These are phyloP conservation scores for Iris macrosiphon DNA, from an alignment of 106 monocot genomes.

Conservation along the genomic window DNA sequence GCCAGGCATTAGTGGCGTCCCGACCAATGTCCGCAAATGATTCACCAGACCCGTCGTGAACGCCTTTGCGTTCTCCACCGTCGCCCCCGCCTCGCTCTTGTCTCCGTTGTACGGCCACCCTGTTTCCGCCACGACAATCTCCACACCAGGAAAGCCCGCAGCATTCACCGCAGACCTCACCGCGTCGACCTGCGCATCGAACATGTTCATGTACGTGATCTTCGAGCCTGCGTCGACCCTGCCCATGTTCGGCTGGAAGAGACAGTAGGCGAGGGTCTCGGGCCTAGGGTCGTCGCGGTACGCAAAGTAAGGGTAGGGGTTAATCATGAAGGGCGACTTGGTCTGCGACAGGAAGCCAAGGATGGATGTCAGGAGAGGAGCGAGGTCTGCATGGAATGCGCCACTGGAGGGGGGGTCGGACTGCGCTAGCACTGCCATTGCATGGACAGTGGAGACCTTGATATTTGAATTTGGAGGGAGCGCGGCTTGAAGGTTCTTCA, in stretches of 20 bases:
- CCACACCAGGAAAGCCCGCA: conserved; percentile 42
- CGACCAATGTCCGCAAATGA: conserved; percentile 45
- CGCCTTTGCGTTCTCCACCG: conserved; percentile 61
- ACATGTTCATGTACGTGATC: conserved; percentile 68
- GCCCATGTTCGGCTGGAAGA: conserved; percentile 61
- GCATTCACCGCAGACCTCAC: conserved; percentile 45
- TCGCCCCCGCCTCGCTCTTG: conserved; percentile 45
- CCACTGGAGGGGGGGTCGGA: conserved; percentile 58
- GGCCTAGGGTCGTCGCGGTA: conserved; percentile 50
- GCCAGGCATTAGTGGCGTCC: conserved; percentile 62
- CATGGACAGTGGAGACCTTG: conserved; percentile 50
- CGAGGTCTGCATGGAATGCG: conserved; percentile 32
- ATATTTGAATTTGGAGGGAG: conserved; percentile 27
- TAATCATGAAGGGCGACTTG: too few species aligned
- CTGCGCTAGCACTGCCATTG: conserved; percentile 51
- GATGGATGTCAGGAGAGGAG: conserved; percentile 17
- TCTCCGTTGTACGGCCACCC: conserved; percentile 83
- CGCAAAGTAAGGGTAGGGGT: conserved; percentile 80
- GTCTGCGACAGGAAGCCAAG: conserved; percentile 21
- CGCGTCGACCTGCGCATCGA: conserved; percentile 75
- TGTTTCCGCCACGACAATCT: conserved; percentile 79
- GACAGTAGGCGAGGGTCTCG: conserved; percentile 72
- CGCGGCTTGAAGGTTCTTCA: conserved; percentile 69
- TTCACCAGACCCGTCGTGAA: conserved; percentile 51
- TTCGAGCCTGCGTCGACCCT: conserved; percentile 39